Base-by-base conservation (phyloP, 1,284 basidiomycete genomes). In the Cryptococcus sp. region DNA sequence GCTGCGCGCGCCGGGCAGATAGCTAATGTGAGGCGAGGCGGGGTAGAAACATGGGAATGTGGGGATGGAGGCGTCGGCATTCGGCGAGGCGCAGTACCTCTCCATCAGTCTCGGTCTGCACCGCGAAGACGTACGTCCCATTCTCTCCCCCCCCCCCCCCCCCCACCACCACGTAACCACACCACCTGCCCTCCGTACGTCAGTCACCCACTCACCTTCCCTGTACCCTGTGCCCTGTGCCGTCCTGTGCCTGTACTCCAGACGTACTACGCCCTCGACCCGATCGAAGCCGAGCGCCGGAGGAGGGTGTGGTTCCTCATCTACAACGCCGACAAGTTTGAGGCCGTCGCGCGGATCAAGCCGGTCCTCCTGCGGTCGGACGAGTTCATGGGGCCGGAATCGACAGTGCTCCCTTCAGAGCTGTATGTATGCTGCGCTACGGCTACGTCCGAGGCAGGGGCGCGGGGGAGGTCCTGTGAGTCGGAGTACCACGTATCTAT, bases 281-380 rank as follows among this genome's bases (percentile, higher is more conserved):
- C 64, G 24, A 63, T 68, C 50, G 62, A 66, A 47, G 50, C 63
- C 2, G 64, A 68, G 46, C 56, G 66, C 16, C 35, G 64, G n/a
- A 55, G 66, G 3, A 35, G 64, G 52, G 56, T 63, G 12, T 68
- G 60, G 57, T 64, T 61, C 44, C 42, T 64, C 18, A 59, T 68
- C 9, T 63, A 64, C 56, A 68, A 68, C 42, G 64, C 64, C 24
- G 66, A 68, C 47, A 68, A 68, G 44, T 62, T 65, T 42, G 66
- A 67, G 50, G 64, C 64, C 18, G 50, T 60, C 12, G 40, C 55
- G 23, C n/a, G 57, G 13, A 35, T 43, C 4, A 63, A 59, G 51
- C 64, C 66, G 1, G 58, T 68, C 13, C 38, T 68, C 28, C 35
- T 68, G 38, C 52, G 60, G 24, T 60, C 63, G 1, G 66, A 68